phyloP scores from a whole-genome alignment of 2,329 filamentous ascomycete species.

The Botrytis byssoidea region DNA sequence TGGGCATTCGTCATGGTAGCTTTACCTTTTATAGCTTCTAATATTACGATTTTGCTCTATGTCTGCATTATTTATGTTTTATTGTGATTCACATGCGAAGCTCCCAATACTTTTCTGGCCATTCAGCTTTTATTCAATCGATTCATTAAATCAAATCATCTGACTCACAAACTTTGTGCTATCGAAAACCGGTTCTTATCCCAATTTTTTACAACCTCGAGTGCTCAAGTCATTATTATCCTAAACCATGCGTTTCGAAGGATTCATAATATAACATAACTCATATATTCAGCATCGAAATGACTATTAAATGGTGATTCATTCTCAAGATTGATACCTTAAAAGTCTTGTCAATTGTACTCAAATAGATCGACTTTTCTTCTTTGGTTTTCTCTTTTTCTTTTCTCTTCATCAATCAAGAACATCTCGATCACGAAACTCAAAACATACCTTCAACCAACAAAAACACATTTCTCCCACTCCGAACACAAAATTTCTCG shows the following conservation, averaged over 20 bases:
- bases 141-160: accelerated
- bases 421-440: not conserved
- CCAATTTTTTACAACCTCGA: no score
- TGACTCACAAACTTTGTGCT: not conserved
- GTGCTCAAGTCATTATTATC: no score
- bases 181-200: not conserved
- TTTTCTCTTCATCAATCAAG: not conserved
- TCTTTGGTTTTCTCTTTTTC: not conserved
- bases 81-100: not conserved
- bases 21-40: not conserved
- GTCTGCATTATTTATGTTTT: not conserved
- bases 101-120: no score
- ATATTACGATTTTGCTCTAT: not conserved
- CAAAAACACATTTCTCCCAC: no score
- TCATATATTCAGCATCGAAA: not conserved
- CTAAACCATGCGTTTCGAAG: no score
- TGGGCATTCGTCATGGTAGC: not conserved
- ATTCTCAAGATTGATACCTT: not conserved
- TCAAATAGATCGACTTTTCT: not conserved
- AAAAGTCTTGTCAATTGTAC: not conserved
- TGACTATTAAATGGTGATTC: not conserved
- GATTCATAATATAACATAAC: no score
- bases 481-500: no score
- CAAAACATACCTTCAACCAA: not conserved
- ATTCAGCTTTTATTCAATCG: not conserved